Percentiles rank a stretch among this genome's conserved stretches.
Conservation (phyloP, 257 asterid genomes). For the Fraxinus anomala region DNA sequence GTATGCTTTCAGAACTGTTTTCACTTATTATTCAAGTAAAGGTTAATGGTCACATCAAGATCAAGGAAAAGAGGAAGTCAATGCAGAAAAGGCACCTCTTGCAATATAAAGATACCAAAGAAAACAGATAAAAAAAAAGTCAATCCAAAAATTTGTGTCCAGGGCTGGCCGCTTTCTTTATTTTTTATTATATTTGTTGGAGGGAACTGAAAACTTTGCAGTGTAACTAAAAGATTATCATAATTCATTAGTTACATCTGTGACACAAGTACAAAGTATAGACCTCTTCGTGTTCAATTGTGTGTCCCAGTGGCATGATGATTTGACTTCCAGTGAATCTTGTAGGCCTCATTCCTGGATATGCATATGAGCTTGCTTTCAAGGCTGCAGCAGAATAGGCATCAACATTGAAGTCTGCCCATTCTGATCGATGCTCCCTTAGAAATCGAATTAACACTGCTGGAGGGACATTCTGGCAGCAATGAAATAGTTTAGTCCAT, state of each 20-base stretch:
- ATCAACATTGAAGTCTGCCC: slow-evolving; percentile 96
- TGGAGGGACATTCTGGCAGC: slow-evolving; percentile 80
- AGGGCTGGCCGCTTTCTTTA: background rate
- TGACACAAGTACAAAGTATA: background rate
- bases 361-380: slow-evolving; percentile 65
- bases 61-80: background rate
- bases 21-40: background rate
- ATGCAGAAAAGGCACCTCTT: background rate
- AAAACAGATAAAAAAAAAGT: background rate
- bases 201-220: background rate
- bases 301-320: slow-evolving; percentile 91
- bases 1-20: background rate
- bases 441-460: slow-evolving; percentile 86
- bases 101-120: background rate
- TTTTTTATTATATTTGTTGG: background rate
- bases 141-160: background rate
- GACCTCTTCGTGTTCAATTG: slow-evolving; percentile 98
- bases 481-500: slow-evolving; percentile 15
- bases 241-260: background rate
- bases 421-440: slow-evolving; percentile 97
- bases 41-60: background rate
- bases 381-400: slow-evolving; percentile 84
- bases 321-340: slow-evolving; percentile 94
- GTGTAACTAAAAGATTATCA: background rate
- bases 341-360: slow-evolving; percentile 88